phyloP scores from a whole-genome alignment of 2,329 filamentous ascomycete species.

The Colletotrichum cereale region DNA sequence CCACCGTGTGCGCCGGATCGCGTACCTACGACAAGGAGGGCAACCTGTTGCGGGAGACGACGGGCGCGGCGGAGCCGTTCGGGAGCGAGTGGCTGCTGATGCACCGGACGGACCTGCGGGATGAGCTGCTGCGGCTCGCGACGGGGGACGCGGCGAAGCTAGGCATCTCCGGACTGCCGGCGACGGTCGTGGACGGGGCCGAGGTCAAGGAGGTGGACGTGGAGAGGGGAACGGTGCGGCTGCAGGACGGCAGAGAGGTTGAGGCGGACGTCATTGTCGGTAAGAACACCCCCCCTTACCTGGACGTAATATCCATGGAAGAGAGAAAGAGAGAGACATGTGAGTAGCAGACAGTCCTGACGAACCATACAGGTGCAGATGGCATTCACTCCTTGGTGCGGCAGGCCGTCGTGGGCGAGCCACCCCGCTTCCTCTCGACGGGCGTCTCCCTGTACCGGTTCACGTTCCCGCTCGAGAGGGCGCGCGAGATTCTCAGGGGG shows the following conservation, averaged over 20 bases:
- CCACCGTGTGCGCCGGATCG: slow-evolving; percentile 27
- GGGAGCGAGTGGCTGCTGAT: slow-evolving; percentile 35
- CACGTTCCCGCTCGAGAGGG: slow-evolving; percentile 17
- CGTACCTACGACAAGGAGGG: slow-evolving; percentile 31
- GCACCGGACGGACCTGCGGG: slow-evolving; percentile 21
- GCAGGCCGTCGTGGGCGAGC: slow-evolving; percentile 6
- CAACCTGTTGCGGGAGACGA: slow-evolving; percentile 33
- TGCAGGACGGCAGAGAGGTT: slow-evolving; percentile 10
- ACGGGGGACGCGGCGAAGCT: slow-evolving; percentile 32
- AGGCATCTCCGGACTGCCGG: slow-evolving; percentile 27
- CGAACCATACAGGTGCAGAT: slow-evolving; percentile 17
- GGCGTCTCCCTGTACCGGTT: slow-evolving; percentile 35
- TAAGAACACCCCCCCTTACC: slow-evolving; percentile 2
- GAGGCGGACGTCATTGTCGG: slow-evolving; percentile 28
- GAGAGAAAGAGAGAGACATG: neutral
- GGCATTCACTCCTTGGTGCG: slow-evolving; percentile 34
- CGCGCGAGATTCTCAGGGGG: slow-evolving; percentile 12
- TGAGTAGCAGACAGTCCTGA: neutral
- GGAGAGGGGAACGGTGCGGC: slow-evolving; percentile 13
- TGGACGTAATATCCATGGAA: neutral
- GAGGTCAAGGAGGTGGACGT: slow-evolving; percentile 22
- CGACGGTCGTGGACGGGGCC: slow-evolving; percentile 2
- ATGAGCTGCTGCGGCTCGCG: slow-evolving; percentile 22
- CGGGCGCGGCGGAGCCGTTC: slow-evolving; percentile 32
- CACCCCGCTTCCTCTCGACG: neutral